Conservation (phyloP, 768 basidiomycete species). For the Daedaleopsis sinensis region DNA sequence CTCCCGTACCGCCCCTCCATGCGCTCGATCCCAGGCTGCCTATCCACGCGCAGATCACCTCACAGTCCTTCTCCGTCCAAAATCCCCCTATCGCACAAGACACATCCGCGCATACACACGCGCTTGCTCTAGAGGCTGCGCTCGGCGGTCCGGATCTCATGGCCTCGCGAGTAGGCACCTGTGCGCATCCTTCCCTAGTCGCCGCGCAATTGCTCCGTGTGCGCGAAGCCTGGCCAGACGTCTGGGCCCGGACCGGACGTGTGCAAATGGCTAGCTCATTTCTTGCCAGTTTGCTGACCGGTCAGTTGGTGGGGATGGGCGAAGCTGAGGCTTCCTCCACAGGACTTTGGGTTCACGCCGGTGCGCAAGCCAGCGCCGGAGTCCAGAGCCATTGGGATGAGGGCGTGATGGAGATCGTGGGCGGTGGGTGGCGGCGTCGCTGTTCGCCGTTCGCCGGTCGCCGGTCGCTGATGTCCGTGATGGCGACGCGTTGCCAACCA, state of each 20-base stretch:
- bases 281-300: slow-evolving; percentile 68
- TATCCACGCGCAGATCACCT: slow-evolving; percentile 67
- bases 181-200: slow-evolving; percentile 68
- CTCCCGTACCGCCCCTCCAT: slow-evolving; percentile 71
- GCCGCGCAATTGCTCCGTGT: slow-evolving; percentile 78
- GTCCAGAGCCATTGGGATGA: slow-evolving; percentile 69
- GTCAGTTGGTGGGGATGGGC: slow-evolving; percentile 71
- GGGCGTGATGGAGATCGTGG: slow-evolving; percentile 74
- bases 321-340: slow-evolving; percentile 80
- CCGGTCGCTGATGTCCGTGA: no score
- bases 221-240: slow-evolving; percentile 79
- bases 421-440: no score
- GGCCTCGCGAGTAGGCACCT: slow-evolving; percentile 75
- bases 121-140: slow-evolving; percentile 71
- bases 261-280: slow-evolving; percentile 81
- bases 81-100: slow-evolving; percentile 80
- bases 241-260: slow-evolving; percentile 78
- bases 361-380: slow-evolving; percentile 20
- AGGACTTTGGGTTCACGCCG: slow-evolving; percentile 70
- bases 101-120: slow-evolving; percentile 80
- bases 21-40: slow-evolving; percentile 73
- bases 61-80: slow-evolving; percentile 68
- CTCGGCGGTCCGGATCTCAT: slow-evolving; percentile 80
- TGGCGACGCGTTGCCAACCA: no score
- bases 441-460: no score